These are phyloP conservation scores for Irpex rosettiformis DNA, from an alignment of 1,284 basidiomycete species.

Conservation along the genomic window DNA sequence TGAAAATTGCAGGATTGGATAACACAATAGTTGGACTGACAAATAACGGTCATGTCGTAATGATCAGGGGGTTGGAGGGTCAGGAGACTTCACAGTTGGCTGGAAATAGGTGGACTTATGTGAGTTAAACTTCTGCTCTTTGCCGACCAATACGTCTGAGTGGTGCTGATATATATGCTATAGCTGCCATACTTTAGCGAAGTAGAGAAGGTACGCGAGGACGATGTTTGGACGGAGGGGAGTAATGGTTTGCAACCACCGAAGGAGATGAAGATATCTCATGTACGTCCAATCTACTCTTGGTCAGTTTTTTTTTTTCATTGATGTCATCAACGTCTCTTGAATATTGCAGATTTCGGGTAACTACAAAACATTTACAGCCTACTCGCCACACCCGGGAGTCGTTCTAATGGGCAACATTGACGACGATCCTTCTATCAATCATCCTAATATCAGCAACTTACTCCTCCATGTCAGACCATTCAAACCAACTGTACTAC, in stretches of 20 bases:
- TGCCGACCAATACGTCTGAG: conserved; percentile 1
- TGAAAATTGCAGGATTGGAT: conserved; percentile 76
- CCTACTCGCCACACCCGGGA: conserved; percentile 73
- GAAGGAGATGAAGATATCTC: conserved; percentile 57
- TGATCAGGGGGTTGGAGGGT: conserved; percentile 42
- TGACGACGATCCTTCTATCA: conserved; percentile 28
- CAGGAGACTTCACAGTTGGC: conserved; percentile 27
- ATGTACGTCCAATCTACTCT: conserved; percentile 45
- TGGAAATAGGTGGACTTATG: conserved; percentile 64
- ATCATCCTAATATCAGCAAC: background rate
- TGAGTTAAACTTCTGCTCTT: conserved; percentile 26
- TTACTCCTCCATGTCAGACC: conserved; percentile 15
- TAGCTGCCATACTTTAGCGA: conserved; percentile 75
- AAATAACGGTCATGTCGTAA: conserved; percentile 72
- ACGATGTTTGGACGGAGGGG: conserved; percentile 38
- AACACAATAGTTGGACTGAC: conserved; percentile 72
- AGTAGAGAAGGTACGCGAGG: conserved; percentile 41
- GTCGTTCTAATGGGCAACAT: conserved; percentile 63
- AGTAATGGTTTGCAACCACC: conserved; percentile 32
- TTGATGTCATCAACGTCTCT: conserved; percentile 17
- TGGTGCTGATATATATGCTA: background rate
- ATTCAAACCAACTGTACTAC: conserved; percentile 56
- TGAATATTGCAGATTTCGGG: conserved; percentile 85
- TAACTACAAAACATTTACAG: conserved; percentile 75
- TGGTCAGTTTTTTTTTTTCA: conserved; percentile 13